These are phyloP conservation scores for Mallotus nudiflorus DNA, from an alignment of 345 rosid species.

Conservation along the genomic window DNA sequence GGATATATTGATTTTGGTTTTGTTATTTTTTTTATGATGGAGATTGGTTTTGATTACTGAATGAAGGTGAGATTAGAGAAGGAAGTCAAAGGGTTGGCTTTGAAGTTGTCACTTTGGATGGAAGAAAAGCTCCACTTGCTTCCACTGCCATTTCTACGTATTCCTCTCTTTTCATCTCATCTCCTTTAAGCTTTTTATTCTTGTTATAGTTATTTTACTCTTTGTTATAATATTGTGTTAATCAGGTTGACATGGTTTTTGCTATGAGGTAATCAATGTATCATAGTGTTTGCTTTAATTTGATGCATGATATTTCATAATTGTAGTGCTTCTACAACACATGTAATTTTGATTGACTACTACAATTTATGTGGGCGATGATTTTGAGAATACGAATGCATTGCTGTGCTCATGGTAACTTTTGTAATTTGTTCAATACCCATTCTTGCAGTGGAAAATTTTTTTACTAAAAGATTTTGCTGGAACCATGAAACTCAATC, in stretches of 20 bases:
- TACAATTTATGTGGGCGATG: not conserved
- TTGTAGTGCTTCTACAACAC: not conserved
- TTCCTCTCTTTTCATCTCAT: not conserved
- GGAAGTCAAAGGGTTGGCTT: constrained; percentile 63
- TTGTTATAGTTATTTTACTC: too few species aligned
- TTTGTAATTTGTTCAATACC: not conserved
- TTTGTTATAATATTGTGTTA: too few species aligned
- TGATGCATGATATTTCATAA: too few species aligned
- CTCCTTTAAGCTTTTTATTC: not conserved
- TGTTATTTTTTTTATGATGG: not conserved
- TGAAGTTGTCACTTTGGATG: constrained; percentile 60
- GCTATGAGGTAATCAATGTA: too few species aligned
- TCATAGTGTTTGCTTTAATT: too few species aligned
- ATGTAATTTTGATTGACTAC: too few species aligned
- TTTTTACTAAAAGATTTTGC: not conserved
- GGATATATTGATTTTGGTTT: not conserved
- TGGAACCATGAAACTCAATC: not conserved
- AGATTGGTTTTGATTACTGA: not conserved
- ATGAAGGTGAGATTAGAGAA: constrained; percentile 51
- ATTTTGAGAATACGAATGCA: not conserved
- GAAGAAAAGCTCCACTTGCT: constrained; percentile 59
- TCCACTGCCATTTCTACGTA: constrained; percentile 51
- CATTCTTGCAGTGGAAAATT: not conserved
- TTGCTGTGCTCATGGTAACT: not conserved
- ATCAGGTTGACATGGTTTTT: too few species aligned